These are phyloP conservation scores for Trichoderma koningii DNA, from an alignment of 2,329 filamentous ascomycete species.

Conservation along the genomic window DNA sequence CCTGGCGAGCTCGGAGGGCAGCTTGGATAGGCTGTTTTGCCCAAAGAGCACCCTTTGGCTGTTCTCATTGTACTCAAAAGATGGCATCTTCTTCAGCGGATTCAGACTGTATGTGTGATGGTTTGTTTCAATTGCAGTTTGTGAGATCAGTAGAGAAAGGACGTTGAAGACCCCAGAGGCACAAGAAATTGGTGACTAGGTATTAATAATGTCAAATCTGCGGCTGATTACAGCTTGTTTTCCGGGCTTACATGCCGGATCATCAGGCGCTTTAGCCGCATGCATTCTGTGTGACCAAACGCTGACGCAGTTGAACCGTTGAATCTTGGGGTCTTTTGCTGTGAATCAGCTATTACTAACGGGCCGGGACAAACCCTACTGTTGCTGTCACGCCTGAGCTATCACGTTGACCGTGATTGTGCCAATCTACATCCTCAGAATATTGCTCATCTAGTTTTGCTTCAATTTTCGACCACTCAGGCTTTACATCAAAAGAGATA, in stretches of 20 bases:
- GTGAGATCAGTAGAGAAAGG: background rate
- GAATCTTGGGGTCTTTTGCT: background rate
- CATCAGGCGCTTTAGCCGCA: background rate
- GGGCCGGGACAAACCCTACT: background rate
- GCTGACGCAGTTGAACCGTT: constrained; percentile 1
- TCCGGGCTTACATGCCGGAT: too few relatives aligned
- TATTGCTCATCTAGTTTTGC: too few relatives aligned
- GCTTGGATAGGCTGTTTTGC: constrained; percentile 53
- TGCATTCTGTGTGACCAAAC: background rate
- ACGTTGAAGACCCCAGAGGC: too few relatives aligned
- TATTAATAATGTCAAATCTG: background rate
- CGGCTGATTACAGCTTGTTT: background rate
- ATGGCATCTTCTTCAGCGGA: background rate
- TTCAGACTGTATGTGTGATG: background rate
- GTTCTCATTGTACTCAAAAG: constrained; percentile 18
- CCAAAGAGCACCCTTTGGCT: constrained; percentile 53
- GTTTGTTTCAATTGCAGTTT: background rate
- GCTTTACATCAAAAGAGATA: too few relatives aligned
- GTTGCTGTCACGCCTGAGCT: too few relatives aligned
- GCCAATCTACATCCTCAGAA: too few relatives aligned
- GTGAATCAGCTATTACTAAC: constrained; percentile 21
- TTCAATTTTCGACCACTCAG: too few relatives aligned
- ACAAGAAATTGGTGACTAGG: too few relatives aligned
- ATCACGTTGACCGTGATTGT: too few relatives aligned
- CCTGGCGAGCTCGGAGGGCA: constrained; percentile 47